These are phyloP conservation scores for Rhodotorula graminis DNA, from an alignment of 768 basidiomycete genomes.

Conservation along the genomic window DNA sequence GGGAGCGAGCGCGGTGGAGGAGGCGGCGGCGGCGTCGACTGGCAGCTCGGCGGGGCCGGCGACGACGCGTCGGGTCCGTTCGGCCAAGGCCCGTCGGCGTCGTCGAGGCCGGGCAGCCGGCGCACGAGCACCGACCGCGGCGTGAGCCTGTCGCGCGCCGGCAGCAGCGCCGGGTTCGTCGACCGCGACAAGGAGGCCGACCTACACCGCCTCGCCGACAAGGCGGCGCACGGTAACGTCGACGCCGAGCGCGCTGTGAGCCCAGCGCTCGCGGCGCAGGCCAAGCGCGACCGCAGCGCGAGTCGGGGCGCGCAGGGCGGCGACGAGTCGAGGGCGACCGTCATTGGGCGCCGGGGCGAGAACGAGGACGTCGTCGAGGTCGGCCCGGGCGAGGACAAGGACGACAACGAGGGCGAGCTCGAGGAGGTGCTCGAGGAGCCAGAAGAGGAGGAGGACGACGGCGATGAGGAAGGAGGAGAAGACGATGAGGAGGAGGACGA, in stretches of 20 bases:
- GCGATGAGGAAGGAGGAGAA: constrained; percentile 6
- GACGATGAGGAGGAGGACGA: background rate
- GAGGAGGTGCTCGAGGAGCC: background rate
- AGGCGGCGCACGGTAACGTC: constrained; percentile 21
- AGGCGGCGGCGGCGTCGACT: background rate
- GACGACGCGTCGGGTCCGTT: background rate
- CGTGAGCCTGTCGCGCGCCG: background rate
- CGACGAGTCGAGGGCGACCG: background rate
- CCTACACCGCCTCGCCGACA: constrained; percentile 19
- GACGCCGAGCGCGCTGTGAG: constrained; percentile 26
- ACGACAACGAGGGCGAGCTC: constrained; percentile 17
- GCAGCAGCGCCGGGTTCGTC: background rate
- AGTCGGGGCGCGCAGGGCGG: background rate
- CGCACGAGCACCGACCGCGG: background rate
- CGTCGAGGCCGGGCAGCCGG: too few species aligned
- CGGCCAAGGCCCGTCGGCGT: background rate
- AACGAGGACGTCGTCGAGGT: constrained; percentile 21
- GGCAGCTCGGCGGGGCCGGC: background rate
- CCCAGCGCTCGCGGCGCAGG: constrained; percentile 17
- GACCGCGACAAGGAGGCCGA: constrained; percentile 32
- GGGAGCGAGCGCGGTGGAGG: constrained; percentile 17
- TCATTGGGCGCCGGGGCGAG: background rate
- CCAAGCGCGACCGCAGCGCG: background rate
- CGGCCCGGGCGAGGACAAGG: constrained; percentile 13
- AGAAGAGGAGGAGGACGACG: constrained; percentile 1